Percentiles rank a stretch among this genome's conserved stretches.
Conservation (phyloP, 495 filamentous ascomycete genomes). For the Aspergillus sclerotiicarbonarius region DNA sequence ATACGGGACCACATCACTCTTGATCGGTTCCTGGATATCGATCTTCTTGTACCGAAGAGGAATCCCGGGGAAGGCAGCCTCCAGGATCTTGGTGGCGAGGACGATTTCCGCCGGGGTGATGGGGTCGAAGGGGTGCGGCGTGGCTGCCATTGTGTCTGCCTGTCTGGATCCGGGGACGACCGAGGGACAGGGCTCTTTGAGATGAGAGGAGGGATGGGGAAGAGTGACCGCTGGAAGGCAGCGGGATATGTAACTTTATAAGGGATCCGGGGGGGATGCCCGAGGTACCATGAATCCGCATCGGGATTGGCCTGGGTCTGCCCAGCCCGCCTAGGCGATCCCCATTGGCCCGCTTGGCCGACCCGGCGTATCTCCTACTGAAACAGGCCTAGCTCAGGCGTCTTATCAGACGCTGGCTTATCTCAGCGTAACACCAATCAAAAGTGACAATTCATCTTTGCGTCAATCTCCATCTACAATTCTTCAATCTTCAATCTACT, state of each 20-base stretch:
- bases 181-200: constrained; percentile 2
- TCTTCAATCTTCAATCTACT: neutral
- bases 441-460: neutral
- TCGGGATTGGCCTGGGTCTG: neutral
- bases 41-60: constrained; percentile 40
- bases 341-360: neutral
- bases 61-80: constrained; percentile 35
- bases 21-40: constrained; percentile 39
- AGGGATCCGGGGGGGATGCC: neutral
- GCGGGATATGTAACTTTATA: neutral
- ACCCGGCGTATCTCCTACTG: neutral
- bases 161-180: neutral
- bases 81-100: constrained; percentile 36
- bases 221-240: neutral
- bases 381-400: neutral
- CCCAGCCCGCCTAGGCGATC: neutral
- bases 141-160: constrained; percentile 10
- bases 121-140: constrained; percentile 40
- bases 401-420: neutral
- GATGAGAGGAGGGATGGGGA: neutral
- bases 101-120: constrained; percentile 41
- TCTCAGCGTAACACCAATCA: neutral
- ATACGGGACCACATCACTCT: constrained; percentile 38
- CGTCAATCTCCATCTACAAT: no score
- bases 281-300: neutral